Evolutionary conservation across 768 basidiomycete species (phyloP), one percentile per base, ranked within the genome.

Genomic region (Termitomyces sp.): DNA sequence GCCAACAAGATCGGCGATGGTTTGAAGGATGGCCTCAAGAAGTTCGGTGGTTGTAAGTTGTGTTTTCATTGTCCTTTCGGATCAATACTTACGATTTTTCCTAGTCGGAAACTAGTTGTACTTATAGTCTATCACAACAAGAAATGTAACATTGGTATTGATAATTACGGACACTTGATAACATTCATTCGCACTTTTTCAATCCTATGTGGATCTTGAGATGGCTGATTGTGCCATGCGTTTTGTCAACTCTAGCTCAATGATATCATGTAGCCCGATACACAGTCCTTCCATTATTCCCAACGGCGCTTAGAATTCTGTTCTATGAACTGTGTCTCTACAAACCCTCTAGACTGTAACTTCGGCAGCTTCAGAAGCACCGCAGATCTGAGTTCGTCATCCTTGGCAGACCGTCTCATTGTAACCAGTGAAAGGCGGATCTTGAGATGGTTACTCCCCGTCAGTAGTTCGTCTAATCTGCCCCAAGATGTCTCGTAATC

Each of bases 1-100:
- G 73, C 74, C 11, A 31, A 69, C 21, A 73, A 71, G 63, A 72
- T 80, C 43, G 72, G 74, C 10, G 60, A 69, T 4, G 75, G 69
- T 17, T 11, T 82, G 38, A 59, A 65, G 57, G 71, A 75, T 17
- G 71, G 69, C 5, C 55, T 77, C 17, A 67, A 68, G 55, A 74
- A 75, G 64, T 77, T 75, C 43, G 69, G 75, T 34, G 67, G 57
- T 5, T 64, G 63, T 64, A 61, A 61, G 65, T 64, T 8, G 12
- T 23, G 27, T 19, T 27, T 38, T 34, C 4, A 3, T 14, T 25
- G 7, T 25, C 4, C 11, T 38, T 25, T 27, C 2, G 11, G 37
- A 25, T 4, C n/a, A 1, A 14, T 38, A 19, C 25, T 51, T 1
- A 29, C 0, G 6, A 23, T n/a, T 27, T 27, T 3, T 14, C 1